Evolutionary conservation across 129 eudicot genomes (phyloP), one percentile per base, ranked within the genome.

Genomic region (Dittrichia graveolens): DNA sequence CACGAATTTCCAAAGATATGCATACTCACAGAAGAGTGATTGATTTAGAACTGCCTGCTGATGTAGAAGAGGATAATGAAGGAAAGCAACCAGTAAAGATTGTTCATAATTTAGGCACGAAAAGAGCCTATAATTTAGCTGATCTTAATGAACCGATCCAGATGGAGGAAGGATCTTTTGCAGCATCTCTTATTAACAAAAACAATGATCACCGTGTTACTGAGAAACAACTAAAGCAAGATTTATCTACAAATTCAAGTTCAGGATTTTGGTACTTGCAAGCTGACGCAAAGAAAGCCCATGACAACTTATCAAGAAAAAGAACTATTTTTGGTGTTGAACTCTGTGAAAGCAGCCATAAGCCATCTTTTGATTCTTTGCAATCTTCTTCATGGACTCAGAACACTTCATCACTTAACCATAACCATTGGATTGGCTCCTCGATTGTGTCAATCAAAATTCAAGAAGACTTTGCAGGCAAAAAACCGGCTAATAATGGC

Each of bases 241-340:
- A 82, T 84, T 41, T 24, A 61, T 67, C 78, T 68, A 45, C 65
- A 63, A 76, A 45, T 65, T 49, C 88, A 5, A 66, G 46, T 57
- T 81, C 84, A 10, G 60, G 71, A 6, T 12, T 80, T 34, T 75
- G 77, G 66, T 59, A 45, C 18, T 46, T 62, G 35, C 79, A 73
- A 69, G 71, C 52, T 37, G 90, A 78, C 66, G 79, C 84, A 11
- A 72, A 80, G 69, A 72, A 80, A 55, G 37, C 73, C 0, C 15
- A 5, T 18, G 77, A 77, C 41, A 54, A 64, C 37, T 57, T 56
- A 31, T 44, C 64, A 4, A 78, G 67, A 39, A 88, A 80, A 84
- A 83, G 74, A 77, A 91, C 38, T 43, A 56, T 91, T 19, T 91
- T 85, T 76, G 95, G 97, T 31, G 85, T 88, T 35, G 95, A 91